Evolutionary conservation across 192 early-diverging fungal species (phyloP), one percentile per base, ranked within the genome.

Genomic region (Pilobolus umbonatus): DNA sequence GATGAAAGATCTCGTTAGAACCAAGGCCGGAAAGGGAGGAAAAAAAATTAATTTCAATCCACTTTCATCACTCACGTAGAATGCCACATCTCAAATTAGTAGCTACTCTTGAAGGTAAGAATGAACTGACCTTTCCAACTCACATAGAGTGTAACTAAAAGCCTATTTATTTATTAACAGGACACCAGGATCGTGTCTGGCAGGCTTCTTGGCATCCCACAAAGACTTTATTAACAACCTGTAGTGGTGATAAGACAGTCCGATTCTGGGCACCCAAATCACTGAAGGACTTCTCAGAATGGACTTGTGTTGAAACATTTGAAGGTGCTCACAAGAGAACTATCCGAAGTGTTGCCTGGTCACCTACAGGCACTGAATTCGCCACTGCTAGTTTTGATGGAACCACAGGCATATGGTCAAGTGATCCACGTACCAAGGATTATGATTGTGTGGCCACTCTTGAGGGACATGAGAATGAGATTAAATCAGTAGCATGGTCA

Each of bases 381-480:
- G 91, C 94, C 2, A 90, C 91, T 5, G 89, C 89, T 24, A 91
- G 90, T 61, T 98, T 98, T 71, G 96, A 98, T 69, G 91, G 88
- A 0, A 90, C 89, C 5, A 94, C 91, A 1, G 89, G 86, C 14
- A 88, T 98, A 32, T 98, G 94, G 96, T 92, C 92, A 68, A 72
- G 78, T 45, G 85, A 80, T 21, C 83, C 61, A 3, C 62, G 59
- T 9, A 46, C 67, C 7, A 60, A 55, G 24, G 86, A 85, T 19
- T 93, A 85, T 68, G 94, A 96, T 67, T 95, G 89, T 59, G 80
- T 93, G 1, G 94, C 96, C 1, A 95, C 92, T 12, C 69, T 98
- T 40, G 96, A 98, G 67, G 96, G 96, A 35, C 96, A 98, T 71
- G 96, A 98, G 75, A 97, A 97, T 72, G 96, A 98, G 73, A 93